These are phyloP conservation scores for Ceriops decandra DNA, from an alignment of 345 rosid genomes.

Conservation along the genomic window DNA sequence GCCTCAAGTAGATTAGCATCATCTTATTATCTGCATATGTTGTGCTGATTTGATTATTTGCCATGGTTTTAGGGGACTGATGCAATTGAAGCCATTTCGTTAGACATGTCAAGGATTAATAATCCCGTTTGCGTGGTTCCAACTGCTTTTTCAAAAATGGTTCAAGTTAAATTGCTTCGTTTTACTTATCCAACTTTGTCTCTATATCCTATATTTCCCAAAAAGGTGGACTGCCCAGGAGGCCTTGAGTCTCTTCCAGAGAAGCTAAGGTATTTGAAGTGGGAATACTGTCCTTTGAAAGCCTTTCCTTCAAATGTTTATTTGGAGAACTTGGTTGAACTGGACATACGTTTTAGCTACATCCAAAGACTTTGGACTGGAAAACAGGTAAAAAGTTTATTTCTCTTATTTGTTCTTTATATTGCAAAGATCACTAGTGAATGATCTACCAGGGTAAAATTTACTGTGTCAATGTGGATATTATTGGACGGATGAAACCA, in stretches of 20 bases:
- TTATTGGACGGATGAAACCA: too few species aligned
- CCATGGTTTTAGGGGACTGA: neutral
- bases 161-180: neutral
- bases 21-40: too few species aligned
- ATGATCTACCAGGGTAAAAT: too few species aligned
- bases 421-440: too few species aligned
- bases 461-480: too few species aligned
- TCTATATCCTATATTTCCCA: too few species aligned
- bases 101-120: neutral
- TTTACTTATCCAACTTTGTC: neutral
- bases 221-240: neutral
- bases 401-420: neutral
- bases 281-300: constrained; percentile 1
- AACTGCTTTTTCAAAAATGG: neutral
- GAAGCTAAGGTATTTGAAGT: neutral
- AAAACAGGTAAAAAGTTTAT: neutral
- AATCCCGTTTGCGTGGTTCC: neutral
- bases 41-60: neutral
- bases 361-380: constrained; percentile 5
- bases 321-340: neutral
- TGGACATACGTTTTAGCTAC: neutral
- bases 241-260: neutral
- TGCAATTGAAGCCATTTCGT: neutral
- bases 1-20: too few species aligned
- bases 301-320: constrained; percentile 2